phyloP scores from a whole-genome alignment of 352 stramenopile genomes.

The Pythium aquatile region DNA sequence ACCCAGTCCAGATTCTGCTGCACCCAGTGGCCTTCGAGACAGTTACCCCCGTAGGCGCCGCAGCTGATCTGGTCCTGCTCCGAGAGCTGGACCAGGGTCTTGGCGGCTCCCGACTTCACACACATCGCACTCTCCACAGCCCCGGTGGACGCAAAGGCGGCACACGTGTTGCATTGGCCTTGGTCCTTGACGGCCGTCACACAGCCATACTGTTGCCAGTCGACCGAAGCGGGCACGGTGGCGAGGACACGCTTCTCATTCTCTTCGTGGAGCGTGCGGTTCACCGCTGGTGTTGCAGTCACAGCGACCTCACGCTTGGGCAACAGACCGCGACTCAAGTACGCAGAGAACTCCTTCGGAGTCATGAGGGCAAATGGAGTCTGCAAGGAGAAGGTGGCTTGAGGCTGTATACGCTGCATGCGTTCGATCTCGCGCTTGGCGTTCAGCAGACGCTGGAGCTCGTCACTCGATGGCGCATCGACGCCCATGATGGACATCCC shows the following conservation, averaged over 20 bases:
- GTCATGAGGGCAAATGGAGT: conserved; percentile 59
- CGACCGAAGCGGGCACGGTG: not conserved
- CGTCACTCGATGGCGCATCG: not conserved
- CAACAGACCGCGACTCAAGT: not conserved
- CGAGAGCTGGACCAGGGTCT: not conserved
- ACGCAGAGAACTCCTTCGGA: conserved; percentile 44
- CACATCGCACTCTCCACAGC: conserved; percentile 20
- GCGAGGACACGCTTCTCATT: not conserved
- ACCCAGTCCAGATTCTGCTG: not conserved
- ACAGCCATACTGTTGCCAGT: conserved; percentile 28
- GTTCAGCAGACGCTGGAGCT: conserved; percentile 5
- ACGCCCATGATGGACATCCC: not conserved
- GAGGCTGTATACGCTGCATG: conserved; percentile 25
- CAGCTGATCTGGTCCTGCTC: conserved; percentile 5
- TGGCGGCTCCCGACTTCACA: not conserved
- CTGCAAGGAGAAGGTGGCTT: conserved; percentile 46
- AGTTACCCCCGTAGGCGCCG: not conserved
- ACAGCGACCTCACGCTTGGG: not conserved
- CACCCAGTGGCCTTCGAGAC: conserved; percentile 8
- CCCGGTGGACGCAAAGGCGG: conserved; percentile 18
- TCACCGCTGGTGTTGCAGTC: not conserved
- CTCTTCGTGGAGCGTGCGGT: not conserved
- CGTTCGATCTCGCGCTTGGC: conserved; percentile 3
- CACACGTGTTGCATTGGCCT: conserved; percentile 26
- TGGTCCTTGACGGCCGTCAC: conserved; percentile 30